phyloP scores from a whole-genome alignment of 345 rosid species.

The Cardamine chenopodiifolia region DNA sequence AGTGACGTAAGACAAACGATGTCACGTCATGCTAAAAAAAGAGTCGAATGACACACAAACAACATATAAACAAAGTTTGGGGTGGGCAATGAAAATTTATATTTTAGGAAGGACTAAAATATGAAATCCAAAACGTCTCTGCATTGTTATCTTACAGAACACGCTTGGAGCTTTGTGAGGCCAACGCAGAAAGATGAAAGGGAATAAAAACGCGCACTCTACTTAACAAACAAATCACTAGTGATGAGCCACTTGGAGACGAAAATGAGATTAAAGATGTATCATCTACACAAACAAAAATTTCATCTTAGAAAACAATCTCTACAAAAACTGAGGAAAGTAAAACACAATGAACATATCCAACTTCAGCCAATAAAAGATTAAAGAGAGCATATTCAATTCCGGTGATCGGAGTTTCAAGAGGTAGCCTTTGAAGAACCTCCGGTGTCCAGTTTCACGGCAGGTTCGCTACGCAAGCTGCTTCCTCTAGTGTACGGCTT shows the following conservation, averaged over 20 bases:
- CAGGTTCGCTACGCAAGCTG: conserved; percentile 69
- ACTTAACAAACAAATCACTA: no score
- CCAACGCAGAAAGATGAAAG: no score
- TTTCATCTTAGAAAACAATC: neutral
- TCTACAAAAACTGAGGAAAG: conserved; percentile 19
- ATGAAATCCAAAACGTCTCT: no score
- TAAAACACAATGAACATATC: neutral
- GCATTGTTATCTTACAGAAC: no score
- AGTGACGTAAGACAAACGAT: conserved; percentile 11
- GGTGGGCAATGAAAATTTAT: neutral
- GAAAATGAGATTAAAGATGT: neutral
- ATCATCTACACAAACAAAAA: neutral
- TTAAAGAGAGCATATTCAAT: neutral
- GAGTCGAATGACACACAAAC: neutral
- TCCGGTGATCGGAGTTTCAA: conserved; percentile 17
- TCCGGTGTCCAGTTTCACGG: conserved; percentile 33
- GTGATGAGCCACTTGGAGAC: no score
- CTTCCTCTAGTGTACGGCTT: conserved; percentile 66
- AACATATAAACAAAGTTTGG: neutral
- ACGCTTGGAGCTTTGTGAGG: no score
- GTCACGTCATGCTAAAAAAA: no score
- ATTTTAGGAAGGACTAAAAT: neutral
- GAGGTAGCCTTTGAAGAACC: conserved; percentile 33
- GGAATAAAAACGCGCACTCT: no score
- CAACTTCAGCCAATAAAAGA: neutral